Percentiles rank a stretch among this genome's conserved stretches.
phyloP scores from a whole-genome alignment of 176 grass and related monocot species.

The Pharus latifolius region DNA sequence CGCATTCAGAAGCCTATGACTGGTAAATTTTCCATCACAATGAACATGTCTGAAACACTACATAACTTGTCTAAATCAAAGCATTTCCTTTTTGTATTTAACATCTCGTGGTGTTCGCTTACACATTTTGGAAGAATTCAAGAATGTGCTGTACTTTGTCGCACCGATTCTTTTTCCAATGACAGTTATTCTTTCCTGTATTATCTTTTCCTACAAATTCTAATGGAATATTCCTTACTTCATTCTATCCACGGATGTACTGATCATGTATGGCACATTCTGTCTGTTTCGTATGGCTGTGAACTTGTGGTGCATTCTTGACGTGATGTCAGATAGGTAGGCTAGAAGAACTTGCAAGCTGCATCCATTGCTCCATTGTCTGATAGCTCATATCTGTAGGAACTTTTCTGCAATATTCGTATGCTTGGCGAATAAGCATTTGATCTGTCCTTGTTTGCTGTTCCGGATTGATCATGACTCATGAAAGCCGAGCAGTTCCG shows the following conservation, averaged over 20 bases:
- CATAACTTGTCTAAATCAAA: slow-evolving; percentile 5
- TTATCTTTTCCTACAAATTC: not conserved
- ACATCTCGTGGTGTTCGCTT: not conserved
- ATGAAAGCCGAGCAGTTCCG: not conserved
- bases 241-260: not conserved
- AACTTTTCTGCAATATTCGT: not conserved
- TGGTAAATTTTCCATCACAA: not conserved
- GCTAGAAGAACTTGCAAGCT: not conserved
- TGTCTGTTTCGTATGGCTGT: not conserved
- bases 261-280: not conserved
- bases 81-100: slow-evolving; percentile 5
- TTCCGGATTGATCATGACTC: not conserved
- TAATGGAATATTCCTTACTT: not conserved
- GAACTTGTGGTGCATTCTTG: not conserved
- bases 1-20: not conserved
- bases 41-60: slow-evolving; percentile 7
- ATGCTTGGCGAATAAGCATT: not conserved
- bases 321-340: not conserved
- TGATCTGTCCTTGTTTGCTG: not conserved
- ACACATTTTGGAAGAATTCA: not conserved
- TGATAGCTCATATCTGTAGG: not conserved
- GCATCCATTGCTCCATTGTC: not conserved
- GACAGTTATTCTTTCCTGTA: not conserved
- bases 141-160: slow-evolving; percentile 15
- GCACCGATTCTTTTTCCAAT: slow-evolving; percentile 21